Conservation (phyloP, 257 asterid species). For the Euphrasia confusa region DNA sequence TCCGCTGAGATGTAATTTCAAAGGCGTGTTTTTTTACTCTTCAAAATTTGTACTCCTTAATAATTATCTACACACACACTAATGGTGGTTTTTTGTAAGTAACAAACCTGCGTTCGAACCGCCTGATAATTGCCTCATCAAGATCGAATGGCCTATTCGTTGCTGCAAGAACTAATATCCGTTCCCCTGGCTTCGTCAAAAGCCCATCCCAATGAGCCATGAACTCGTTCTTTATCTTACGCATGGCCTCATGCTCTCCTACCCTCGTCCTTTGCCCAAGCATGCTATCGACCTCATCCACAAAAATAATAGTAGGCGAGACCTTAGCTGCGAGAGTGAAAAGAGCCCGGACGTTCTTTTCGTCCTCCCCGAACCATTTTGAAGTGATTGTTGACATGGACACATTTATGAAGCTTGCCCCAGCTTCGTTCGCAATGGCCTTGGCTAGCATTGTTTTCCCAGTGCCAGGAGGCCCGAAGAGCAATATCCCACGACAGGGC, state of each 20-base stretch:
- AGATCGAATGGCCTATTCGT: constrained; percentile 92
- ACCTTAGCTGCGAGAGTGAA: constrained; percentile 89
- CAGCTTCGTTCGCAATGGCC: constrained; percentile 94
- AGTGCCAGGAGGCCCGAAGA: constrained; percentile 94
- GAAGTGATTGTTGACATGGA: constrained; percentile 95
- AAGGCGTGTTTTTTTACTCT: not conserved
- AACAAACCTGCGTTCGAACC: constrained; percentile 89
- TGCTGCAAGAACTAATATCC: constrained; percentile 92
- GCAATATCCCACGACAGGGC: constrained; percentile 93
- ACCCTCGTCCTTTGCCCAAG: constrained; percentile 89
- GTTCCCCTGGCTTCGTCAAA: constrained; percentile 66
- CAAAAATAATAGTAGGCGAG: constrained; percentile 81
- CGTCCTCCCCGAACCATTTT: constrained; percentile 97
- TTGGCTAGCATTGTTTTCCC: constrained; percentile 98
- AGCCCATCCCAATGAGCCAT: constrained; percentile 95
- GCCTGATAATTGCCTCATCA: constrained; percentile 89
- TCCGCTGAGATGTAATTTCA: too few relatives aligned
- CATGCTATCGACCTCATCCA: constrained; percentile 97
- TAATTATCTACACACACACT: too few relatives aligned
- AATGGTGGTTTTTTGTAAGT: too few relatives aligned
- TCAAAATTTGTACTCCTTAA: not conserved
- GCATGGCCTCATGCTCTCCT: constrained; percentile 95
- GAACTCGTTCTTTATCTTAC: constrained; percentile 86
- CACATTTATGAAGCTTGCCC: constrained; percentile 93
- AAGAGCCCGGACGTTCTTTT: constrained; percentile 87